phyloP scores from a whole-genome alignment of 331 rosid genomes.

The Acacia pycnantha region DNA sequence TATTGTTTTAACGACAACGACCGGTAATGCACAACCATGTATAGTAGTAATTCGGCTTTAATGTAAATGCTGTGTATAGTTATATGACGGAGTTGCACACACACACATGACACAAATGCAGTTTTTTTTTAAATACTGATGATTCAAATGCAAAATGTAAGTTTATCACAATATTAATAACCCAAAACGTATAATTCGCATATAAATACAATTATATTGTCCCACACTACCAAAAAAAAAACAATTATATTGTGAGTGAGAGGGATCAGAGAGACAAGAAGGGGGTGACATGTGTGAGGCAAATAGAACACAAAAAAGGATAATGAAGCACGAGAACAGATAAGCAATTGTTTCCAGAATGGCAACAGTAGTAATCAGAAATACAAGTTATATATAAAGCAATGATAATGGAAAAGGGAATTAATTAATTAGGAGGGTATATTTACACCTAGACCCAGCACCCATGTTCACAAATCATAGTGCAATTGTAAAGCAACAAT shows the following conservation, averaged over 20 bases:
- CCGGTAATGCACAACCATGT: neutral
- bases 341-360: slow-evolving; percentile 26
- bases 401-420: neutral
- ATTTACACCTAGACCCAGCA: slow-evolving; percentile 40
- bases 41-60: neutral
- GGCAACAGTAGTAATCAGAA: no score
- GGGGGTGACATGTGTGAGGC: neutral
- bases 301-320: neutral
- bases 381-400: neutral
- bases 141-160: no score
- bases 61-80: neutral
- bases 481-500: slow-evolving; percentile 22
- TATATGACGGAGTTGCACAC: neutral
- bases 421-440: slow-evolving; percentile 14
- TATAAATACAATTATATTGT: no score
- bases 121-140: no score
- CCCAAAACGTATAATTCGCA: no score
- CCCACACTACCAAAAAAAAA: no score
- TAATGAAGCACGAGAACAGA: neutral
- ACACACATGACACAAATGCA: neutral
- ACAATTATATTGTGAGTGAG: no score
- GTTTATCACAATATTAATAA: no score
- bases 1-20: no score
- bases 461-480: slow-evolving; percentile 35
- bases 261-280: neutral